phyloP scores from a whole-genome alignment of 2,329 filamentous ascomycete species.

The Cytospora mali region DNA sequence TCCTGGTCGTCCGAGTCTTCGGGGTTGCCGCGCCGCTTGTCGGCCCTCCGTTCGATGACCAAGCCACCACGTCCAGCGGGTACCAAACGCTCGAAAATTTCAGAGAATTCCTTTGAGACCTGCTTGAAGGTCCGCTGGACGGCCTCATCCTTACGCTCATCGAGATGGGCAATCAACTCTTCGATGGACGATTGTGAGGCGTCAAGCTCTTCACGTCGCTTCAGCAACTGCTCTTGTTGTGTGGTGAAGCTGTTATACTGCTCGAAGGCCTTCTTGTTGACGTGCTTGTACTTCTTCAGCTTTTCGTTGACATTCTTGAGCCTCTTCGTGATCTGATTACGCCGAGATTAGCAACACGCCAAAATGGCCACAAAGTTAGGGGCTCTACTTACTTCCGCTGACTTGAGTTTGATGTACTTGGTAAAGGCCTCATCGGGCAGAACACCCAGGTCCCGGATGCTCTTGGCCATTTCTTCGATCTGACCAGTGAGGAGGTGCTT shows the following conservation, averaged over 20 bases:
- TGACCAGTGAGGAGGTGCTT: slow-evolving; percentile 78
- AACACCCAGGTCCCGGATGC: slow-evolving; percentile 90
- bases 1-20: slow-evolving; percentile 73
- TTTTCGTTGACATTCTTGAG: slow-evolving; percentile 91
- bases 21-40: slow-evolving; percentile 62
- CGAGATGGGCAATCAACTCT: slow-evolving; percentile 87
- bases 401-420: slow-evolving; percentile 82
- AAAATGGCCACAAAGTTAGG: not conserved
- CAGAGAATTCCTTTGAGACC: slow-evolving; percentile 89
- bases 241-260: slow-evolving; percentile 97
- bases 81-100: slow-evolving; percentile 92
- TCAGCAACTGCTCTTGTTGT: slow-evolving; percentile 83
- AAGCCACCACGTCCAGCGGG: slow-evolving; percentile 89
- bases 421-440: slow-evolving; percentile 92
- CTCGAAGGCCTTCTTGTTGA: slow-evolving; percentile 99
- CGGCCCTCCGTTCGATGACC: slow-evolving; percentile 88
- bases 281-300: slow-evolving; percentile 94
- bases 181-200: slow-evolving; percentile 85
- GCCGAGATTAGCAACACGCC: not conserved
- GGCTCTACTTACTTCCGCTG: slow-evolving; percentile 65
- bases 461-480: slow-evolving; percentile 79
- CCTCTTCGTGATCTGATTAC: slow-evolving; percentile 58
- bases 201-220: slow-evolving; percentile 84
- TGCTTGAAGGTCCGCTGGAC: slow-evolving; percentile 99
- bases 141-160: slow-evolving; percentile 95